Evolutionary conservation across 257 asterid species (phyloP), one percentile per base, ranked within the genome.

Genomic region (Paulownia fortunei): DNA sequence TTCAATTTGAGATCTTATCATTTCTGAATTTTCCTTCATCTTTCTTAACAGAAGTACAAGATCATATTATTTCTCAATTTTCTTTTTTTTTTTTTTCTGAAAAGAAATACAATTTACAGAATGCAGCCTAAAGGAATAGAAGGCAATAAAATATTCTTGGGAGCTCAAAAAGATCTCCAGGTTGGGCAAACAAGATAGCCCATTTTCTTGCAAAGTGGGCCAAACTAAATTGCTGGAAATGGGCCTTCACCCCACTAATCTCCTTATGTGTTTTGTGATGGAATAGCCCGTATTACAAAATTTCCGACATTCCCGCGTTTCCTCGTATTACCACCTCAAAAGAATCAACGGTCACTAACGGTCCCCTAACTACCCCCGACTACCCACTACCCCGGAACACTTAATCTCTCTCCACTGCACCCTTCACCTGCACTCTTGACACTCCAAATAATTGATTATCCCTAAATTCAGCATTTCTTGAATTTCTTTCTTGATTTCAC

Each of bases 271-370:
- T 44, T 8, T 5, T 44, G 51, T 7, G 10, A 12, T 0, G 8
- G 0, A 30, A 26, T 26, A 8, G 21, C n/a, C 19, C 46, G 3
- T 51, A n/a, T n/a, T n/a, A n/a, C n/a, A n/a, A 26, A 69, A 15
- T 7, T 11, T 74, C 85, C 94, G 87, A 74, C 3, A 44, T 83
- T 83, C 87, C 77, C 76, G 84, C 81, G 82, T 34, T 86, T 61
- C 81, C 61, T 79, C 69, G n/a, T 54, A 36, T 11, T 8, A 54
- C 47, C 13, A 51, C 83, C 96, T 51, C 27, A 70, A 52, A 85
- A 78, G 39, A 65, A 81, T 82, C 79, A 82, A 86, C 82, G 89
- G 91, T 36, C 74, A 72, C 67, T 9, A 78, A 81, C 73, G n/a
- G 54, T 32, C 84, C 18, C 47, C 26, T 21, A 37, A 30, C 72